phyloP scores from a whole-genome alignment of 1,284 basidiomycete genomes.

The Trametes pubescens region DNA sequence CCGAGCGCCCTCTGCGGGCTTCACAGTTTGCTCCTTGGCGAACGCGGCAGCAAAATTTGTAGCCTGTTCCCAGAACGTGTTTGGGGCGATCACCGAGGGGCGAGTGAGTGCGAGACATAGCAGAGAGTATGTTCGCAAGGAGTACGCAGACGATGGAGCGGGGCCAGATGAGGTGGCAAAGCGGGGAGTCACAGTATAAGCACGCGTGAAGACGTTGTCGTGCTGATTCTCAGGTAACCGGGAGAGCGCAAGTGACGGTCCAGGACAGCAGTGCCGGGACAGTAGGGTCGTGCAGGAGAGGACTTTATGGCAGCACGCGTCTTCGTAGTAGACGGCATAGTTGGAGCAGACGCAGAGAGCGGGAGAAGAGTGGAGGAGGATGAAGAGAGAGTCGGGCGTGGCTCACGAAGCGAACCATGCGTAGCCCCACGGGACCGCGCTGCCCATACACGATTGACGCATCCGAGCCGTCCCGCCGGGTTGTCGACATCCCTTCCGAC shows the following conservation, averaged over 20 bases:
- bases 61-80: constrained; percentile 72
- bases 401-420: constrained; percentile 16
- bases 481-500: background rate
- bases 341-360: background rate
- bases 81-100: constrained; percentile 42
- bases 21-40: constrained; percentile 44
- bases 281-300: constrained; percentile 44
- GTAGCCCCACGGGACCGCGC: constrained; percentile 22
- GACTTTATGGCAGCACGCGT: constrained; percentile 22
- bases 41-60: constrained; percentile 58
- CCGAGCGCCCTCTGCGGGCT: constrained; percentile 42
- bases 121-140: constrained; percentile 47
- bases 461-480: constrained; percentile 2
- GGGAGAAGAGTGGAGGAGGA: background rate
- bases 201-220: constrained; percentile 64
- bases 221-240: constrained; percentile 58
- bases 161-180: constrained; percentile 42
- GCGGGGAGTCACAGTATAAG: constrained; percentile 62
- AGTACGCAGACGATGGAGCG: constrained; percentile 46
- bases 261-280: constrained; percentile 61
- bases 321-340: constrained; percentile 24
- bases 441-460: constrained; percentile 1
- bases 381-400: constrained; percentile 6
- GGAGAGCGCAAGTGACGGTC: constrained; percentile 54
- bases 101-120: constrained; percentile 44